Evolutionary conservation across 176 grass and related monocot species (phyloP).

Genomic region (Aechmea fasciata): DNA sequence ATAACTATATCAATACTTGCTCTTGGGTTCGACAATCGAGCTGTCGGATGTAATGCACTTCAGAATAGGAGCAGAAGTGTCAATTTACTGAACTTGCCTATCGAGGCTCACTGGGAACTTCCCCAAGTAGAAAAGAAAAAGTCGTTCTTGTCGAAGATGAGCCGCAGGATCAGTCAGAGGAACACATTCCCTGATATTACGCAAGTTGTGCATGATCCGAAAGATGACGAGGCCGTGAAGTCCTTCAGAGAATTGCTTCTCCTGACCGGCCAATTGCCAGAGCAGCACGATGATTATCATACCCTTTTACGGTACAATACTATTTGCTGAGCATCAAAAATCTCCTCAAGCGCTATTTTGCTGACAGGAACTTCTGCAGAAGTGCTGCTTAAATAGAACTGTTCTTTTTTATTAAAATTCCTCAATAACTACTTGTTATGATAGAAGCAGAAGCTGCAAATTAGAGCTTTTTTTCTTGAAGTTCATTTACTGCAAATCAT

Average conservation of each 20-base stretch:
- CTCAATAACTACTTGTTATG: no score
- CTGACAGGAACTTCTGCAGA: no score
- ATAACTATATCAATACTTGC: not conserved
- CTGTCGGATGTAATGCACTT: not conserved
- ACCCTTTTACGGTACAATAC: constrained; percentile 62
- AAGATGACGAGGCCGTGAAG: constrained; percentile 52
- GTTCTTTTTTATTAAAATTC: no score
- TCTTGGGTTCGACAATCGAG: not conserved
- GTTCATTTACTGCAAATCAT: no score
- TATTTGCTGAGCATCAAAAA: not conserved
- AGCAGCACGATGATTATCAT: constrained; percentile 85
- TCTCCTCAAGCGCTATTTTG: not conserved
- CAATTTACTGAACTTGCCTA: constrained; percentile 16
- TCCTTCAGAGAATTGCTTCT: constrained; percentile 55
- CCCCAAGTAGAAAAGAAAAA: constrained; percentile 32
- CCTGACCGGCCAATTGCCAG: constrained; percentile 50
- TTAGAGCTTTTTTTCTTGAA: no score
- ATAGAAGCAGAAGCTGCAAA: no score
- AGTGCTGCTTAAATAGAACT: no score
- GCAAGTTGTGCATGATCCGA: constrained; percentile 41
- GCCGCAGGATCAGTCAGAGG: constrained; percentile 52
- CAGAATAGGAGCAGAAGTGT: not conserved
- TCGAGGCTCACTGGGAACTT: constrained; percentile 46
- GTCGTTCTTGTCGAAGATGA: constrained; percentile 46
- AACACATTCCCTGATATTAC: constrained; percentile 37